These are phyloP conservation scores for Cladosporium sp. DNA, from an alignment of 2,329 filamentous ascomycete genomes.

Conservation along the genomic window DNA sequence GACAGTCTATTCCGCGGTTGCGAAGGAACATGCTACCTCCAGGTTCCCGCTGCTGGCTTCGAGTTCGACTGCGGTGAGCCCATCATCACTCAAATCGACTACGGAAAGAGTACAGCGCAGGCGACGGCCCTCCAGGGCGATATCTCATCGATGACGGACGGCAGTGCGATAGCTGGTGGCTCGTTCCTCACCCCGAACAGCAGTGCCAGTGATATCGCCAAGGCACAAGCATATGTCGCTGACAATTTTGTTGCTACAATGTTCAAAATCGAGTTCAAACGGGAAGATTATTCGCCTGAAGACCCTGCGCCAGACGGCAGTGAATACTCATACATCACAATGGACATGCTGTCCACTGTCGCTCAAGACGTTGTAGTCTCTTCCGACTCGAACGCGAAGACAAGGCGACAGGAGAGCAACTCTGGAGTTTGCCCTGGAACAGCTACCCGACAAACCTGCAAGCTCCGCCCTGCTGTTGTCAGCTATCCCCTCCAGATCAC, in stretches of 20 bases:
- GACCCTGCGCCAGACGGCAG: neutral
- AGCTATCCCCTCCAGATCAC: slow-evolving; percentile 28
- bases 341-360: slow-evolving; percentile 24
- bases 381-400: neutral
- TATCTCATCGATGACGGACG: neutral
- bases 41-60: slow-evolving; percentile 28
- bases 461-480: slow-evolving; percentile 29
- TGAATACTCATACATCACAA: slow-evolving; percentile 23
- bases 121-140: neutral
- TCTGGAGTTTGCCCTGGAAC: slow-evolving; percentile 16
- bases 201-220: neutral
- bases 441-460: slow-evolving; percentile 25
- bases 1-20: slow-evolving; percentile 22
- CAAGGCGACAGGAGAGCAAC: no score
- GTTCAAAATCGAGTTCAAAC: slow-evolving; percentile 23
- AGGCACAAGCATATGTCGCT: slow-evolving; percentile 1
- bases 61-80: slow-evolving; percentile 28
- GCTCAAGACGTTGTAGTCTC: neutral
- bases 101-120: slow-evolving; percentile 20
- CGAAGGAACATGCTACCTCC: slow-evolving; percentile 25
- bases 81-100: slow-evolving; percentile 20
- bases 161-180: neutral
- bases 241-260: slow-evolving; percentile 17
- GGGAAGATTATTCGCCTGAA: slow-evolving; percentile 11
- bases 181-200: neutral